Conservation (phyloP, 768 basidiomycete species). For the Suillus lakei region DNA sequence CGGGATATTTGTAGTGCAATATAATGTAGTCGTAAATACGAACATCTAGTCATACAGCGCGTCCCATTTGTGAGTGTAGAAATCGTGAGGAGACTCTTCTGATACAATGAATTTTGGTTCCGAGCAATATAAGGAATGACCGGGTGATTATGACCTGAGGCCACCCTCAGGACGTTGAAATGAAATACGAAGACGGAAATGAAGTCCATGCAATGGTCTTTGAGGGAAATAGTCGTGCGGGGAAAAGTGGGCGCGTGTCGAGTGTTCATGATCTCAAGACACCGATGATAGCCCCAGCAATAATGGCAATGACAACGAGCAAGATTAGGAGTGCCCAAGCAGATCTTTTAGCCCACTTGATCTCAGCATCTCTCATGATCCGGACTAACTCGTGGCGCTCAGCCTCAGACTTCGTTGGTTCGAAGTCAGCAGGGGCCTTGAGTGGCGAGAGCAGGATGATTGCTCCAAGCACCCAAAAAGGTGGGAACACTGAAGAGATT, state of each 20-base stretch:
- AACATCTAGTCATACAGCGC: conserved; percentile 11
- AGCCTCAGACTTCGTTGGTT: conserved; percentile 37
- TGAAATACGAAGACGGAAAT: conserved; percentile 7
- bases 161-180: conserved; percentile 1
- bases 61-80: background rate
- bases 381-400: conserved; percentile 39
- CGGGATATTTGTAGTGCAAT: background rate
- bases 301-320: conserved; percentile 8
- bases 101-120: conserved; percentile 8
- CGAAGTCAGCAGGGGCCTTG: conserved; percentile 34
- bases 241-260: background rate
- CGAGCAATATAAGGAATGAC: background rate
- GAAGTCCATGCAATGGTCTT: background rate
- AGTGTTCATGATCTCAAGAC: conserved; percentile 11
- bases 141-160: conserved; percentile 2
- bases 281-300: conserved; percentile 10
- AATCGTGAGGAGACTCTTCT: background rate
- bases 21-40: conserved; percentile 16
- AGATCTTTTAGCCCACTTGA: conserved; percentile 48
- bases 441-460: conserved; percentile 47
- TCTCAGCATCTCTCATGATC: conserved; percentile 40
- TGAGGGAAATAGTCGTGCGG: background rate
- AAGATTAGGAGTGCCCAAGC: conserved; percentile 18
- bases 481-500: conserved; percentile 47
- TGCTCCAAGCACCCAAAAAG: conserved; percentile 50